These are phyloP conservation scores for Dacryopinax primogenitus DNA, from an alignment of 768 basidiomycete genomes.

Conservation along the genomic window DNA sequence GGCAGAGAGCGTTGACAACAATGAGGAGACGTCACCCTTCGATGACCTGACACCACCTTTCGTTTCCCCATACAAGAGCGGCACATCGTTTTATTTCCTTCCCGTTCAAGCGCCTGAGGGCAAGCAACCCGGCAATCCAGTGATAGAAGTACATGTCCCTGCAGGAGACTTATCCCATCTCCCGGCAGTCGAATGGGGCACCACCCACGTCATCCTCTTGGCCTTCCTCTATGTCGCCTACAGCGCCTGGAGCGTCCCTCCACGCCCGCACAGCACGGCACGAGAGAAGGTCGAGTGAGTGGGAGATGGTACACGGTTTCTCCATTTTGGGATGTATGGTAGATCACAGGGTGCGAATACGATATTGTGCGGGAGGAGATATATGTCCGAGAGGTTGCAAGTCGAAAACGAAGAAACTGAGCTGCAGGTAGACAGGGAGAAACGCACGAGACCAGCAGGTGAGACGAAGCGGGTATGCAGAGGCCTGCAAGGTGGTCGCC, in stretches of 20 bases:
- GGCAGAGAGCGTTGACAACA: not conserved
- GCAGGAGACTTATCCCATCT: constrained; percentile 12
- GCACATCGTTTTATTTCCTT: not conserved
- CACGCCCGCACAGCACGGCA: not conserved
- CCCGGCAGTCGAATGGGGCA: constrained; percentile 13
- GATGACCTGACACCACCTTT: constrained; percentile 7
- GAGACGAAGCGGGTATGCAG: not conserved
- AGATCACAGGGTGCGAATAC: not conserved
- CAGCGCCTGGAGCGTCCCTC: constrained; percentile 1
- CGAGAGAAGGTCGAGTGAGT: not conserved
- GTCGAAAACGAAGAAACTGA: too few relatives aligned
- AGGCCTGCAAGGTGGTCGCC: not conserved
- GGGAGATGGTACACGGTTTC: not conserved
- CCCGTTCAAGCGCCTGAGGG: not conserved
- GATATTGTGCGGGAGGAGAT: not conserved
- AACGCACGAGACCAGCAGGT: not conserved
- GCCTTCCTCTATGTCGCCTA: constrained; percentile 10
- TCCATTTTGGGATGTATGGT: constrained; percentile 6
- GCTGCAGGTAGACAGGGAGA: too few relatives aligned
- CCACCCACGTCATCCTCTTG: constrained; percentile 10
- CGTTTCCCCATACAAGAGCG: not conserved
- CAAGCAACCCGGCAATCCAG: not conserved
- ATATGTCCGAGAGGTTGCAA: not conserved
- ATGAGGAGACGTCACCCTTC: not conserved
- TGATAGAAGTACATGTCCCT: constrained; percentile 11